Conservation (phyloP, 306 rosid genomes). For the Benincasa hispida region DNA sequence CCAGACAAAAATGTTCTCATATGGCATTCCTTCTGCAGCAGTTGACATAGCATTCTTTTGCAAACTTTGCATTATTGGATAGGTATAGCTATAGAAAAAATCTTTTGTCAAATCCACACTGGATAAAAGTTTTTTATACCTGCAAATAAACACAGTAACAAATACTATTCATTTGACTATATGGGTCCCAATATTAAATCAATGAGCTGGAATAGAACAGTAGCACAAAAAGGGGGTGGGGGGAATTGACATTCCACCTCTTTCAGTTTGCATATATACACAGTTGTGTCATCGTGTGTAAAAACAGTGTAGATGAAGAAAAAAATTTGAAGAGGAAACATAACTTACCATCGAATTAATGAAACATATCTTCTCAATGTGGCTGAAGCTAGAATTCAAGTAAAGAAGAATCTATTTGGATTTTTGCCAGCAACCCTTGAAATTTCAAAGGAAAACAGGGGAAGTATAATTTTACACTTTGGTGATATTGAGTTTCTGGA, state of each 20-base stretch:
- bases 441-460: no score
- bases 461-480: no score
- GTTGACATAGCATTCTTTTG: conserved; percentile 53
- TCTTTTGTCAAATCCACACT: conserved; percentile 94
- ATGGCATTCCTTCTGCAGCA: conserved; percentile 56
- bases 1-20: conserved; percentile 90
- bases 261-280: neutral
- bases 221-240: neutral
- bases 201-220: neutral
- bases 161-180: neutral
- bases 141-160: conserved; percentile 13
- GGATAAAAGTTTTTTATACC: conserved; percentile 85
- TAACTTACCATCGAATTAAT: no score
- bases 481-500: no score
- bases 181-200: neutral
- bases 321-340: no score
- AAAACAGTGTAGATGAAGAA: neutral
- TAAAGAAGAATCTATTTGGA: no score
- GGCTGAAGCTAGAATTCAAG: no score
- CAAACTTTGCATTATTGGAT: conserved; percentile 94
- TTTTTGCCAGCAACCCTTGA: no score
- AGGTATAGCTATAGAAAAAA: conserved; percentile 88
- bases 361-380: no score
- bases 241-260: neutral
- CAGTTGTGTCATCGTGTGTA: neutral